A percentile compares a stretch with the other conserved stretches of the same genome.
Conservation (phyloP, 2,329 filamentous ascomycete genomes). For the Coleophoma cylindrospora region DNA sequence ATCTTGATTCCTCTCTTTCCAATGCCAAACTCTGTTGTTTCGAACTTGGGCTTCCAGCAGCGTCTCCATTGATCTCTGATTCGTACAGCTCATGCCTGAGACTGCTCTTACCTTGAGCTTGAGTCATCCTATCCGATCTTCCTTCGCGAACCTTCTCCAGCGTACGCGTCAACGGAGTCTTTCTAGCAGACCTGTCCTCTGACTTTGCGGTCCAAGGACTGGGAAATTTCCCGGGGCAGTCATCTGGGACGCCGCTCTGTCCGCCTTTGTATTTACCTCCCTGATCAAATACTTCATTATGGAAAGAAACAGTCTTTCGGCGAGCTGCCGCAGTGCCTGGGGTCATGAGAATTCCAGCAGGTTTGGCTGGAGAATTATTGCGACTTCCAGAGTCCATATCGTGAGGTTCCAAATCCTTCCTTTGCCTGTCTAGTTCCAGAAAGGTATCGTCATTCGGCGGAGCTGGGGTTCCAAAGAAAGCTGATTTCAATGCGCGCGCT, state of each 20-base stretch:
- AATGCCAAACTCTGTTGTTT: background rate
- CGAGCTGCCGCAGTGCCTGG: constrained; percentile 56
- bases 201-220: constrained; percentile 19
- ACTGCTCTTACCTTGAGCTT: background rate
- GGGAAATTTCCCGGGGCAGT: constrained; percentile 25
- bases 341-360: constrained; percentile 53
- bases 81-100: background rate
- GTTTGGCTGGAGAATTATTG: constrained; percentile 24
- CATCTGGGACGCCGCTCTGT: constrained; percentile 24
- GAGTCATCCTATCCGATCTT: constrained; percentile 8
- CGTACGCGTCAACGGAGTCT: constrained; percentile 39
- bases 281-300: constrained; percentile 41
- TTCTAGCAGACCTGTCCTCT: constrained; percentile 23
- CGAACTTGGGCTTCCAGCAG: background rate
- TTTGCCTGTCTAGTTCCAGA: constrained; percentile 20
- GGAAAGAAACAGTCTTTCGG: constrained; percentile 63
- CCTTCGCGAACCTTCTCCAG: constrained; percentile 37
- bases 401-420: constrained; percentile 14
- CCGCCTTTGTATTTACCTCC: constrained; percentile 12
- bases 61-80: background rate
- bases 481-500: constrained; percentile 58
- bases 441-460: constrained; percentile 27
- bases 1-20: constrained; percentile 8
- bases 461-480: constrained; percentile 56
- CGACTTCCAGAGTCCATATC: constrained; percentile 20